phyloP scores from a whole-genome alignment of 2,329 filamentous ascomycete species.

The Sphaerostilbella broomeana region DNA sequence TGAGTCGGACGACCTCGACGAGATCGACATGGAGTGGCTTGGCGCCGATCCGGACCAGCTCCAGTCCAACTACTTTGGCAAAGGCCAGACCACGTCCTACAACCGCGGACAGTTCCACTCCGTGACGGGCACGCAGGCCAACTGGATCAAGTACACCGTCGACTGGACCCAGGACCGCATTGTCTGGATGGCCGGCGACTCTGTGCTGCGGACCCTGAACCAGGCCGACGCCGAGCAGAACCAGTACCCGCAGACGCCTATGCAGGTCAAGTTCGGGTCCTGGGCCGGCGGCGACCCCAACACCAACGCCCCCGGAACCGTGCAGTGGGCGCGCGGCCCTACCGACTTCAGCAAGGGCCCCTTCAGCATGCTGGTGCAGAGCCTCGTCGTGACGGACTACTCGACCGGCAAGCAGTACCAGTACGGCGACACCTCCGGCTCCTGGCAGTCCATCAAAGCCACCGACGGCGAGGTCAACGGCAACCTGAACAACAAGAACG shows the following conservation, averaged over 20 bases:
- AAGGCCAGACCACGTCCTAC: constrained; percentile 78
- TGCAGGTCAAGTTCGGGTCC: constrained; percentile 85
- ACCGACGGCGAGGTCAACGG: constrained; percentile 72
- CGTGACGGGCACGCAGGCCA: constrained; percentile 59
- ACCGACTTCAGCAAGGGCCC: constrained; percentile 81
- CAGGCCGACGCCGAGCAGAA: constrained; percentile 58
- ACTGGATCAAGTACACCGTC: constrained; percentile 80
- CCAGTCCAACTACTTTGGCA: constrained; percentile 97
- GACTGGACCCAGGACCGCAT: constrained; percentile 87
- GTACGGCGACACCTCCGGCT: constrained; percentile 72
- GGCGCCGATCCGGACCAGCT: constrained; percentile 69
- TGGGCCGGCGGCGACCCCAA: constrained; percentile 86
- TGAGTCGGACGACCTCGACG: constrained; percentile 85
- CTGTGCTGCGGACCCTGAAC: constrained; percentile 67
- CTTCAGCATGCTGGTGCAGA: constrained; percentile 78
- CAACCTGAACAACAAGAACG: constrained; percentile 51
- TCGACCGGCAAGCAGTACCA: constrained; percentile 81
- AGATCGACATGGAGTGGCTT: constrained; percentile 97
- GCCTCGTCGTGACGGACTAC: constrained; percentile 76
- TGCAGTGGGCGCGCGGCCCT: constrained; percentile 79
- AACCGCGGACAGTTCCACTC: constrained; percentile 80
- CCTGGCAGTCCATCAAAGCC: constrained; percentile 74
- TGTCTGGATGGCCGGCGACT: constrained; percentile 78
- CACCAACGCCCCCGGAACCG: constrained; percentile 69
- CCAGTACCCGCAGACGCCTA: constrained; percentile 92